Evolutionary conservation across 2,329 filamentous ascomycete genomes (phyloP), one percentile per base, ranked within the genome.

Genomic region (Cladophialophora bantiana): DNA sequence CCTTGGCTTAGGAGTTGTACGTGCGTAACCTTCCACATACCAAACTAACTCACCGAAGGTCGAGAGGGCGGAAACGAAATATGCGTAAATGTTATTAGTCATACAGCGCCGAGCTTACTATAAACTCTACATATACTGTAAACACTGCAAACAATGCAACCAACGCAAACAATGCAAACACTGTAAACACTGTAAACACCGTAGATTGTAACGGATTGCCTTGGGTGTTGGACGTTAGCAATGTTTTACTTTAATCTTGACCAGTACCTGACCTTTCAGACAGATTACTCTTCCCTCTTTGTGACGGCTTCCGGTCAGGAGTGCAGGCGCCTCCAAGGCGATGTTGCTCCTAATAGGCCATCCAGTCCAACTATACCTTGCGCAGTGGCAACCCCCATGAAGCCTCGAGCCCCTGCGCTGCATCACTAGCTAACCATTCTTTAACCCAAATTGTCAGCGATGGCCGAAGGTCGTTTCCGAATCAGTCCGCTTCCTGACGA

Each of bases 401-500:
- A 63, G 57, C 26, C 26, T 52, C 32, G 26, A 18, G 18, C 35
- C 34, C 48, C 3, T 26, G 12, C 45, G 35, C 48, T n/a, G 45
- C n/a, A 54, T 15, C 48, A 18, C 20, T n/a, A 32, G 7, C n/a
- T 20, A 40, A 26, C 31, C 13, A 35, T 35, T 12, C 7, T 18
- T 36, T 54, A 18, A 26, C 18, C 13, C 48, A 12, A n/a, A 5
- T 54, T 18, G 48, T n/a, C 34, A 34, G 48, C 20, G 18, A 68
- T 68, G 66, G 55, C 58, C 18, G 20, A 26, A 10, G n/a, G 42
- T 32, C 48, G 59, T 4, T 31, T 31, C 35, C 54, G 59, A 12
- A 70, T 71, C 58, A 36, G 35, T 26, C 60, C 57, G 3, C 65
- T 70, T 31, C 65, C 68, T 42, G 60, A 66, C 42, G 48, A 68